phyloP scores from a whole-genome alignment of 2,329 filamentous ascomycete species.

The Ceratocystis diversiconidia region DNA sequence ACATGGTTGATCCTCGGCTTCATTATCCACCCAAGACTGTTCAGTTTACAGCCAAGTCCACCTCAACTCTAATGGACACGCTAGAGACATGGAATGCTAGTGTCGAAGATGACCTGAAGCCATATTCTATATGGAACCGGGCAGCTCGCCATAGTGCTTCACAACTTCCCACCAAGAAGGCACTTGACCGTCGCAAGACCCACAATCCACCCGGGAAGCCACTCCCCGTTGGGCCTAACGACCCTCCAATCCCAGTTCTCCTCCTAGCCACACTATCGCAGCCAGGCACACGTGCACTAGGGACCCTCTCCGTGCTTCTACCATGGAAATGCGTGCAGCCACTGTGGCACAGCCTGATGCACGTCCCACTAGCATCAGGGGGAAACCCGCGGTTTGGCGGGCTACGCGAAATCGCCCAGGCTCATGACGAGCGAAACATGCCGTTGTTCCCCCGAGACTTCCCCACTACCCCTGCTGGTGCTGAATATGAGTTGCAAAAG shows the following conservation, averaged over 20 bases:
- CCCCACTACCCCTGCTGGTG: conserved; percentile 64
- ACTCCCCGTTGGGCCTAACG: conserved; percentile 41
- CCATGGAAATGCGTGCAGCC: conserved; percentile 82
- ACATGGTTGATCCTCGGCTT: conserved; percentile 65
- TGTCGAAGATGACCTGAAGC: conserved; percentile 36
- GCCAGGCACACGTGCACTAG: conserved; percentile 38
- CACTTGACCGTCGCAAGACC: conserved; percentile 63
- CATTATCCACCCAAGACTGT: conserved; percentile 54
- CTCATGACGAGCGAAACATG: conserved; percentile 61
- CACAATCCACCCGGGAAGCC: conserved; percentile 47
- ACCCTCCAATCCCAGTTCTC: conserved; percentile 66
- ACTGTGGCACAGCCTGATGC: conserved; percentile 76
- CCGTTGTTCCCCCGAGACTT: conserved; percentile 83
- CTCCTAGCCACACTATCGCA: conserved; percentile 46
- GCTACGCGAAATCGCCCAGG: conserved; percentile 61
- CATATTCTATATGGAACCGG: conserved; percentile 52
- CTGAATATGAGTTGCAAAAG: conserved; percentile 59
- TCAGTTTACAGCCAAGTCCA: conserved; percentile 24
- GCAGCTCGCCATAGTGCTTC: conserved; percentile 49
- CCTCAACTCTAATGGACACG: conserved; percentile 37
- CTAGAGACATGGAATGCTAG: conserved; percentile 49
- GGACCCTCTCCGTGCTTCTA: conserved; percentile 68
- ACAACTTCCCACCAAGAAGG: conserved; percentile 58
- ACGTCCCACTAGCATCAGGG: conserved; percentile 64
- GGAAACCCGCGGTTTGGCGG: conserved; percentile 74